Evolutionary conservation across 495 filamentous ascomycete species (phyloP).

Genomic region (Barbatosphaeria neglecta): DNA sequence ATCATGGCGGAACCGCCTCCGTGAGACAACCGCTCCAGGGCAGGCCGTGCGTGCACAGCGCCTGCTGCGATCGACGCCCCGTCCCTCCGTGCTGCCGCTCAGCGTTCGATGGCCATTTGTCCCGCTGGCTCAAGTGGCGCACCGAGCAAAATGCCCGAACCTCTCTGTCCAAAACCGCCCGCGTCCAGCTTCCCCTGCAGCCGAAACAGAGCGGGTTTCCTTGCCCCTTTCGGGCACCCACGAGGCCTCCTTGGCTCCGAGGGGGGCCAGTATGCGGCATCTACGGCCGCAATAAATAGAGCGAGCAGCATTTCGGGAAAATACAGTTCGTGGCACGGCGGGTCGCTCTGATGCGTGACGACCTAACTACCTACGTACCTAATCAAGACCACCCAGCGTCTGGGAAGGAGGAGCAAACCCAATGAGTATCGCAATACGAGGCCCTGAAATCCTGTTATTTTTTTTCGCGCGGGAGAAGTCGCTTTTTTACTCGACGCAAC

Average conservation of each 20-base stretch:
- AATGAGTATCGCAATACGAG: too few species aligned
- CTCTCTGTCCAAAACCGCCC: too few species aligned
- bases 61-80: background rate
- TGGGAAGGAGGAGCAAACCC: too few species aligned
- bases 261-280: background rate
- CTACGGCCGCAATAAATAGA: background rate
- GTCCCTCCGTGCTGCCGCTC: background rate
- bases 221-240: background rate
- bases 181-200: background rate
- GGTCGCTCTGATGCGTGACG: too few species aligned
- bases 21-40: background rate
- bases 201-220: background rate
- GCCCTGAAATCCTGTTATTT: too few species aligned
- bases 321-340: background rate
- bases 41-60: background rate
- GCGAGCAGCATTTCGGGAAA: background rate
- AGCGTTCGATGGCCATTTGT: too few species aligned
- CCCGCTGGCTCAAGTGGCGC: too few species aligned
- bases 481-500: too few species aligned
- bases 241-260: background rate
- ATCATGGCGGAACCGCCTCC: background rate
- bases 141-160: too few species aligned
- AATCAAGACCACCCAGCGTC: too few species aligned
- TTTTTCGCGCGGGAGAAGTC: background rate
- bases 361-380: too few species aligned